Conservation (phyloP, 176 grass and related monocot species). For the Musa troglodytarum region DNA sequence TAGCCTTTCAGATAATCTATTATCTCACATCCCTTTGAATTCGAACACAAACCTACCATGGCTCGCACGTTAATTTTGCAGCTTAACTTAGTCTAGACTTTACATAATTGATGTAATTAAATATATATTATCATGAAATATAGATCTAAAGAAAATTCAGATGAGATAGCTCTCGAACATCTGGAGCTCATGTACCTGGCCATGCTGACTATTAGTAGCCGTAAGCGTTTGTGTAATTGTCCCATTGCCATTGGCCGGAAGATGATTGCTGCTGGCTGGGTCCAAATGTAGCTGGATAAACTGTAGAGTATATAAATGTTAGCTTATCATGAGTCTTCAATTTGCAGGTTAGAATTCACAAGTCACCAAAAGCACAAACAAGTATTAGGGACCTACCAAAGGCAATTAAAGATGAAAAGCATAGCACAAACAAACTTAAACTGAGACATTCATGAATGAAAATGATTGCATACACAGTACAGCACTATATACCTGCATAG, state of each 20-base stretch:
- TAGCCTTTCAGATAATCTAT: background rate
- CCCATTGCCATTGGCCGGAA: slow-evolving; percentile 58
- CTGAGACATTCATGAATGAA: too few relatives aligned
- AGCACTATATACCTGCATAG: too few relatives aligned
- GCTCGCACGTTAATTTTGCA: background rate
- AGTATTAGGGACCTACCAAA: too few relatives aligned
- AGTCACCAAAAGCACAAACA: slow-evolving; percentile 4
- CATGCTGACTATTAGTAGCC: slow-evolving; percentile 85
- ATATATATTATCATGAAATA: background rate
- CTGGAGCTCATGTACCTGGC: slow-evolving; percentile 50
- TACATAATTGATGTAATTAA: background rate
- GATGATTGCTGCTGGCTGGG: slow-evolving; percentile 71
- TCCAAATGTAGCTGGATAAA: slow-evolving; percentile 78
- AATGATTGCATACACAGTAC: too few relatives aligned
- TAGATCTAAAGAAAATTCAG: background rate
- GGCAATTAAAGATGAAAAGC: too few relatives aligned
- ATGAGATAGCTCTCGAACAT: background rate
- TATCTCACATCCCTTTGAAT: background rate
- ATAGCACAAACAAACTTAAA: too few relatives aligned
- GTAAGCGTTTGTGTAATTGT: slow-evolving; percentile 63
- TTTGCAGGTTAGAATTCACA: background rate
- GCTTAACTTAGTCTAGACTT: background rate
- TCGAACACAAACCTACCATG: background rate
- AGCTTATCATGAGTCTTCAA: slow-evolving; percentile 4
- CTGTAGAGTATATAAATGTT: slow-evolving; percentile 37